A percentile compares a stretch with the other conserved stretches of the same genome.
These are phyloP conservation scores for Globisporangium ultimum DNA, from an alignment of 352 stramenopile genomes.

Conservation along the genomic window DNA sequence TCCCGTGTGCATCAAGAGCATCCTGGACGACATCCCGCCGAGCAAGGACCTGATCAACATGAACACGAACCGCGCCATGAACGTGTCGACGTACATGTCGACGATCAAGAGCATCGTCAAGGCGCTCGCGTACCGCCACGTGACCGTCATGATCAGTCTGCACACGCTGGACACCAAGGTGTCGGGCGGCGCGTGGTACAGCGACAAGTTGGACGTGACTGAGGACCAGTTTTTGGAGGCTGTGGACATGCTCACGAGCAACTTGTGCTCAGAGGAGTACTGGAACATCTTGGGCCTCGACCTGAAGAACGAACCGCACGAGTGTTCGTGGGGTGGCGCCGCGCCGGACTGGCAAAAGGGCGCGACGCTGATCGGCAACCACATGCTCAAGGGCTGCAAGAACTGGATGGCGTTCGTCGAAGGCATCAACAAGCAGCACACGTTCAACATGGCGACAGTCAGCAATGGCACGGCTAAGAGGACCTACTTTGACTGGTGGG, in stretches of 20 bases:
- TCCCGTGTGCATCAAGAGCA: slow-evolving; percentile 50
- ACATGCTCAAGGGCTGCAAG: slow-evolving; percentile 56
- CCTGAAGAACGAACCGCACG: slow-evolving; percentile 69
- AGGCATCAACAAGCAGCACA: slow-evolving; percentile 48
- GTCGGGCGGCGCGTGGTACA: slow-evolving; percentile 61
- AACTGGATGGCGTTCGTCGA: slow-evolving; percentile 74
- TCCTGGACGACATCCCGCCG: slow-evolving; percentile 38
- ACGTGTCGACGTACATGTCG: slow-evolving; percentile 65
- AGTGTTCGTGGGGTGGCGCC: slow-evolving; percentile 41
- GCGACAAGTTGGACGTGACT: slow-evolving; percentile 33
- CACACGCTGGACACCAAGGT: slow-evolving; percentile 48
- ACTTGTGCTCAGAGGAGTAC: slow-evolving; percentile 48
- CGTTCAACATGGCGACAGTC: slow-evolving; percentile 27
- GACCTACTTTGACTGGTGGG: slow-evolving; percentile 72
- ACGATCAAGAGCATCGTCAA: slow-evolving; percentile 55
- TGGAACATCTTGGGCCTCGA: slow-evolving; percentile 75
- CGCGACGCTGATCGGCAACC: slow-evolving; percentile 53
- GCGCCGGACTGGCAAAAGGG: slow-evolving; percentile 52
- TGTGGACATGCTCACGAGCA: slow-evolving; percentile 52
- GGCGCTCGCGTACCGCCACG: slow-evolving; percentile 54
- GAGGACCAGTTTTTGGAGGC: slow-evolving; percentile 56
- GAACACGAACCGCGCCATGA: slow-evolving; percentile 66
- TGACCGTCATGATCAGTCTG: slow-evolving; percentile 68
- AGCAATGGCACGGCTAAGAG: slow-evolving; percentile 16
- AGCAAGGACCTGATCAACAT: slow-evolving; percentile 54